These are phyloP conservation scores for Eucalyptus virginea DNA, from an alignment of 345 rosid species.

Conservation along the genomic window DNA sequence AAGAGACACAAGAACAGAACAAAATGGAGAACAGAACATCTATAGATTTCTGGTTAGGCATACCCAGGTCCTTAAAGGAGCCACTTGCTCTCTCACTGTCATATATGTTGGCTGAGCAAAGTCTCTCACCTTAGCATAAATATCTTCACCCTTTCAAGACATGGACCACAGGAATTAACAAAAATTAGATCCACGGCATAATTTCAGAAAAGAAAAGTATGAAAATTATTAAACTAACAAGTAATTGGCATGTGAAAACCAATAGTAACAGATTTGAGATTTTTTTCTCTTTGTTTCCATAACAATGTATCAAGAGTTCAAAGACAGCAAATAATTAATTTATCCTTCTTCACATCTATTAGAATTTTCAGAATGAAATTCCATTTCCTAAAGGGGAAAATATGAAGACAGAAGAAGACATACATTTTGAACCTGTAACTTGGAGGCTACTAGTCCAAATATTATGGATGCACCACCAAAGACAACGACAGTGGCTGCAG, in stretches of 20 bases:
- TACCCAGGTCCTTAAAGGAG: slow-evolving; percentile 75
- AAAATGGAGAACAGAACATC: neutral
- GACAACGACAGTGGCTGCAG: slow-evolving; percentile 53
- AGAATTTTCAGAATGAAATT: neutral
- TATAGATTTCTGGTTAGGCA: neutral
- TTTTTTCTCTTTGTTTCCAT: neutral
- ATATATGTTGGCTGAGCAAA: slow-evolving; percentile 52
- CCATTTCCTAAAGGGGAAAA: neutral
- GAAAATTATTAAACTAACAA: neutral
- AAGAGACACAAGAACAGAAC: neutral
- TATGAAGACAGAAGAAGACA: neutral
- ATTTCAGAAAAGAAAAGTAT: neutral
- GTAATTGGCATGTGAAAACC: neutral
- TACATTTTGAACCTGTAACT: slow-evolving; percentile 54
- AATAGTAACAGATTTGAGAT: neutral
- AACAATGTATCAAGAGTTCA: neutral
- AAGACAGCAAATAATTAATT: neutral
- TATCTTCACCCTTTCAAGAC: slow-evolving; percentile 40
- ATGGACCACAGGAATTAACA: neutral
- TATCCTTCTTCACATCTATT: neutral
- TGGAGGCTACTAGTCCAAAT: slow-evolving; percentile 51
- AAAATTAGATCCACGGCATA: neutral
- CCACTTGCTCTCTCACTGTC: slow-evolving; percentile 37
- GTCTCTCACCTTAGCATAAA: slow-evolving; percentile 46
- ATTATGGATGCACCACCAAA: slow-evolving; percentile 64